Conservation (phyloP, 179 eudicot genomes). For the Spergularia azorica region DNA sequence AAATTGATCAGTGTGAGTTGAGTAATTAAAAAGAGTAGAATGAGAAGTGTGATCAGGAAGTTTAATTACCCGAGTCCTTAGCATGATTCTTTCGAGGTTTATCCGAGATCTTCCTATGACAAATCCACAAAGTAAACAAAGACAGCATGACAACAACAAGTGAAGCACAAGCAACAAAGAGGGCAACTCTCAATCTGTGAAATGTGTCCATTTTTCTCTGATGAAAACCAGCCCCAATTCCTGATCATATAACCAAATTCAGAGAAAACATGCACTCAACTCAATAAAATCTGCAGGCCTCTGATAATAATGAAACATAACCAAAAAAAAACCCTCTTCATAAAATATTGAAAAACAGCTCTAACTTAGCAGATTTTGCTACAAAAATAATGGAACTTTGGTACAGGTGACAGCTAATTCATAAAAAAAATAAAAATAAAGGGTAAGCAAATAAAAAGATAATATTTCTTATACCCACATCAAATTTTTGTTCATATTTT, state of each 20-base stretch:
- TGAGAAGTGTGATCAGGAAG: background rate
- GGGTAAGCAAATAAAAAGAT: slow-evolving; percentile 14
- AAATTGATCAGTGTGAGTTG: too few species aligned
- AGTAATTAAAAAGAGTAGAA: background rate
- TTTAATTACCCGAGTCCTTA: slow-evolving; percentile 46
- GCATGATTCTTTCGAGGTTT: slow-evolving; percentile 35
- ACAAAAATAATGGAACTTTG: slow-evolving; percentile 18
- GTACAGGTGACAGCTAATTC: slow-evolving; percentile 20
- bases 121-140: slow-evolving; percentile 55
- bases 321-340: slow-evolving; percentile 16
- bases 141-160: slow-evolving; percentile 59
- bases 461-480: slow-evolving; percentile 23
- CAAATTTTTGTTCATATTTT: slow-evolving; percentile 15
- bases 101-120: slow-evolving; percentile 48
- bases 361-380: slow-evolving; percentile 15
- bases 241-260: slow-evolving; percentile 40
- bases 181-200: slow-evolving; percentile 56
- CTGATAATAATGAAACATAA: background rate
- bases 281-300: background rate
- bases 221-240: slow-evolving; percentile 32
- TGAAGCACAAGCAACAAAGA: slow-evolving; percentile 61
- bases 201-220: slow-evolving; percentile 48
- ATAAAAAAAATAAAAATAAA: slow-evolving; percentile 11
- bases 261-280: slow-evolving; percentile 11
- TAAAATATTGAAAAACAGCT: background rate